A percentile compares a stretch with the other conserved stretches of the same genome.
Conservation (phyloP, 129 eudicot species). For the Flaveria brownii region DNA sequence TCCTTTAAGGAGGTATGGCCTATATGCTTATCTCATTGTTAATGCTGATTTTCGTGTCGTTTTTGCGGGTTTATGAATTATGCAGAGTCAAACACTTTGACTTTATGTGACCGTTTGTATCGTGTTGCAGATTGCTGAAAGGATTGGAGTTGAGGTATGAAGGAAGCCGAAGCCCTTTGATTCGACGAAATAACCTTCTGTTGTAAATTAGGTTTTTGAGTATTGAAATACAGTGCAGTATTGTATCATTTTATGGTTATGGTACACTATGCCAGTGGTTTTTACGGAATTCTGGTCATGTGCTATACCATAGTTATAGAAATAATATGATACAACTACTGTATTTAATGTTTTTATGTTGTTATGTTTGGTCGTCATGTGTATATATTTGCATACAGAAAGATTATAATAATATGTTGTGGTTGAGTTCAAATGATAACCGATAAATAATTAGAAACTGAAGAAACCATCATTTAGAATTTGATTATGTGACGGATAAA, state of each 20-base stretch:
- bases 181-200: conserved; percentile 23
- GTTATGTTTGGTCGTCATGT: conserved; percentile 13
- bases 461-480: neutral
- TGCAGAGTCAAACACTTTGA: neutral
- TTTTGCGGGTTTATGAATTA: neutral
- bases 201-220: conserved; percentile 25
- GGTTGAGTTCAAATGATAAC: neutral
- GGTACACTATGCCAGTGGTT: neutral
- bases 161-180: conserved; percentile 17
- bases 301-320: too few species aligned
- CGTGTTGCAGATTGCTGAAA: conserved; percentile 74
- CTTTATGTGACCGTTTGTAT: neutral
- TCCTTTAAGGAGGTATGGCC: conserved; percentile 86
- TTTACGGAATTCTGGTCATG: too few species aligned
- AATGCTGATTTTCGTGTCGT: neutral
- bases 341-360: conserved; percentile 10
- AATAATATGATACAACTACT: conserved; percentile 11
- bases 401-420: neutral
- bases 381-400: conserved; percentile 12
- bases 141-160: conserved; percentile 84
- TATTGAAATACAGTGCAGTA: conserved; percentile 20
- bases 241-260: conserved; percentile 27
- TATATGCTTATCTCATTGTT: neutral
- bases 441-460: neutral
- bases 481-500: too few species aligned